Evolutionary conservation across 2,329 filamentous ascomycete genomes (phyloP), one percentile per base, ranked within the genome.

Genomic region (Penicillium sp.): DNA sequence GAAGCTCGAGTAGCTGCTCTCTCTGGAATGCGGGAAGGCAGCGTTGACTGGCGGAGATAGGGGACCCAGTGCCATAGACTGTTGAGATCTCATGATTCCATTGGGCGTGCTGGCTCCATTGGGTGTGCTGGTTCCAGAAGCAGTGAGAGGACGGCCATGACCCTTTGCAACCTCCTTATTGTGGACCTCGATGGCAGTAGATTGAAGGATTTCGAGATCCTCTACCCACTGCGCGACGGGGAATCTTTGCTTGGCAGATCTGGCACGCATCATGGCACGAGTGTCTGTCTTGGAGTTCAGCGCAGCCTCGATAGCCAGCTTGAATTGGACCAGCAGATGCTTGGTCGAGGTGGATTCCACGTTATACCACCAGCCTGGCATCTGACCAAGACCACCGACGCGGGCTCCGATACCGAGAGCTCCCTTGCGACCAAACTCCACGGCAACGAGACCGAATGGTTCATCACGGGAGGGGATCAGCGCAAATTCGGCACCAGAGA

Each of bases 281-380:
- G 79, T 79, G 28, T 81, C 73, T 16, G 71, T 70, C 61, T 81
- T 81, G 3, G 82, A 85, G 48, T 76, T 79, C 40, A 87, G 68
- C 1, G 85, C 85, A 47, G 78, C 77, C 16, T 81, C 73, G 53
- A 87, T 86, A 13, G 84, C 82, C 58, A 78, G 75, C 66, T 82
- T 83, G 74, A 87, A 87, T 63, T 87, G 85, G 43, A 81, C 77
- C 50, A 87, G 74, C 36, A 86, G 71, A 71, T 87, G 84, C 42
- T 78, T 78, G 0, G 83, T 84, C 1, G 81, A 81, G 9, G 78
- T 83, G 0, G 82, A 85, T 66, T 87, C 85, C 53, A 87, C 81
- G 0, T 84, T 86, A 65, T 82, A 87, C 84, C 84, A 87, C 80
- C 84, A 86, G 30, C 85, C 85, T 14, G 85, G 85, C 83, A 87